Evolutionary conservation across 2,329 filamentous ascomycete species (phyloP), one percentile per base, ranked within the genome.

Genomic region (Curvularia lunata): DNA sequence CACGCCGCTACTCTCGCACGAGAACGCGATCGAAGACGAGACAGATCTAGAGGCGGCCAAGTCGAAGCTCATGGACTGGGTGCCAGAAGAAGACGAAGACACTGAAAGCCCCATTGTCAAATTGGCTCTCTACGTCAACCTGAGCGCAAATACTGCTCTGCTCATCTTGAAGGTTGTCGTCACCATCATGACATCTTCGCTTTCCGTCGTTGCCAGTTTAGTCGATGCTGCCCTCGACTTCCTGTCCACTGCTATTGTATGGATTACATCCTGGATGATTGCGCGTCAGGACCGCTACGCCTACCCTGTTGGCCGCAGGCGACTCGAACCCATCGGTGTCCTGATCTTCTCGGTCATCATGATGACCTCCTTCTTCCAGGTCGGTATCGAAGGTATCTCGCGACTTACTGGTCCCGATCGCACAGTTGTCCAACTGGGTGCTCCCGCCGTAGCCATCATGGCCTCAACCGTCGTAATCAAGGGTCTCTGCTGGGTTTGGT

Each of bases 71-170:
- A 89, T 89, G 7, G 88, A 87, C 75, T 84, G 90, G 54, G 88
- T 90, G 42, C 77, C 78, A 0, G 83, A 86, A 56, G 90, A 92
- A 63, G 89, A 88, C 56, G 84, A 92, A 2, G 89, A 92, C 70
- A 91, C 88, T 62, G 83, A 87, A 47, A 88, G 89, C 58, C 86
- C 85, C 16, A 86, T 96, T 48, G 92, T 97, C 48, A 89, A 88
- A n/a, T 72, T 95, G 19, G 93, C 94, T 41, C 95, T 98, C 69
- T 94, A 92, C 75, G 79, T 96, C 75, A 97, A 96, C 73, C 85
- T 96, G 48, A 78, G 85, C 21, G 92, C 92, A 57, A 97, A 97
- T 72, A 81, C 86, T 2, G 79, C 91, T 42, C 82, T 96, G 1
- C 83, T 96, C 3, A 84, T 84, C 6, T 86, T 91, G 59, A 96